These are phyloP conservation scores for Trichoderma simmonsii DNA, from an alignment of 2,329 filamentous ascomycete genomes.

Conservation along the genomic window DNA sequence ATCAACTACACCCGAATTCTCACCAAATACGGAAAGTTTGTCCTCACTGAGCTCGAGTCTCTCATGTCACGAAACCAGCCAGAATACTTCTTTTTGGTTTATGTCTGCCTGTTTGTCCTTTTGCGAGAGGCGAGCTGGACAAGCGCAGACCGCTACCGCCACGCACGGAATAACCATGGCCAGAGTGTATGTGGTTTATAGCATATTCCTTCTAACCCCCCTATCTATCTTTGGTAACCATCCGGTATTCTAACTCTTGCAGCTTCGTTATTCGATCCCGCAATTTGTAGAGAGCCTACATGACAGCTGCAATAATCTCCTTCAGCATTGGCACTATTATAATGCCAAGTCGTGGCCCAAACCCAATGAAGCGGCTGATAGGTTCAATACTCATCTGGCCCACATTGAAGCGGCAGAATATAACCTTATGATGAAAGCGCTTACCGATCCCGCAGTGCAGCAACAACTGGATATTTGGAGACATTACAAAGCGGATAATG, in stretches of 20 bases:
- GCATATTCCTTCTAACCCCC: neutral
- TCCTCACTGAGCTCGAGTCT: conserved; percentile 37
- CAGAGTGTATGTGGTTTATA: conserved; percentile 22
- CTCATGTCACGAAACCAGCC: conserved; percentile 34
- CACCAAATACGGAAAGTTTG: conserved; percentile 30
- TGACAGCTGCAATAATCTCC: conserved; percentile 43
- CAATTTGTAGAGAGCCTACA: conserved; percentile 44
- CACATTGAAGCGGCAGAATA: conserved; percentile 33
- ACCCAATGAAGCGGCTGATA: conserved; percentile 28
- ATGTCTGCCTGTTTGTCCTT: conserved; percentile 41
- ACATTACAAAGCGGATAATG: conserved; percentile 26
- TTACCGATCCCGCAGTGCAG: conserved; percentile 23
- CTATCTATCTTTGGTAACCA: neutral
- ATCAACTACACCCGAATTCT: conserved; percentile 39
- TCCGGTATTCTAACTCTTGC: neutral
- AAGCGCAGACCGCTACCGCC: conserved; percentile 41
- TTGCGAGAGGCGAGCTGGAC: conserved; percentile 40
- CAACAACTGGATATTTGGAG: conserved; percentile 29
- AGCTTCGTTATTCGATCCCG: conserved; percentile 39
- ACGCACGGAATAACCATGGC: conserved; percentile 38
- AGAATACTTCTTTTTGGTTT: conserved; percentile 34
- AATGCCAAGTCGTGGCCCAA: conserved; percentile 34
- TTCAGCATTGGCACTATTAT: conserved; percentile 52
- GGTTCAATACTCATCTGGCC: conserved; percentile 29
- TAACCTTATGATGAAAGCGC: conserved; percentile 33